A percentile compares a stretch with the other conserved stretches of the same genome.
Evolutionary conservation across 305 asterid genomes (phyloP).

Genomic region (Rubia tinctorum): DNA sequence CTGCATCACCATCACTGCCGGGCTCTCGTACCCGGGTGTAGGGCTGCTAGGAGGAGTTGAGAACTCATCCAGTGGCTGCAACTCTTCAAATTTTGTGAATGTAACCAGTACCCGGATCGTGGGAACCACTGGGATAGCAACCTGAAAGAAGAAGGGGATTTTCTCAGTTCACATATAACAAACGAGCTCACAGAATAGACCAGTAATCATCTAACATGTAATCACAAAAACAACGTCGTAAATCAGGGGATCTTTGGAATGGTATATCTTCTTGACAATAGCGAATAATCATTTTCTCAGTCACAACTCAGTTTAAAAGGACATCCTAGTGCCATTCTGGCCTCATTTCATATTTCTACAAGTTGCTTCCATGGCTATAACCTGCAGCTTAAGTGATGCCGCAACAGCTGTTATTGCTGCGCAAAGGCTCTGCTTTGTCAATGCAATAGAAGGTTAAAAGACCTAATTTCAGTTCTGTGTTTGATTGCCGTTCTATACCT

Average conservation of each 20-base stretch:
- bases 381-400: neutral
- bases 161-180: neutral
- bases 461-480: neutral
- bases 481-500: neutral
- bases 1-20: conserved; percentile 38
- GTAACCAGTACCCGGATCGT: conserved; percentile 92
- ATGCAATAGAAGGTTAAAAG: neutral
- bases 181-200: neutral
- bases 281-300: neutral
- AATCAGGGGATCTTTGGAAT: neutral
- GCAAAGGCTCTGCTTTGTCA: neutral
- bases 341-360: neutral
- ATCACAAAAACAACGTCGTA: neutral
- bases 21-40: conserved; percentile 51
- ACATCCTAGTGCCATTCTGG: neutral
- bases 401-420: neutral
- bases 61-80: conserved; percentile 84
- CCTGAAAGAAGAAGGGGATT: conserved; percentile 48
- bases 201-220: neutral
- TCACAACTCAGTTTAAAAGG: neutral
- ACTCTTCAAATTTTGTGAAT: conserved; percentile 87
- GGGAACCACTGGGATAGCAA: conserved; percentile 95
- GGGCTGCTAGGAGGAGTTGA: conserved; percentile 96
- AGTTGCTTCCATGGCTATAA: neutral
- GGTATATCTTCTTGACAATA: neutral